Conservation (phyloP, 73 alveolate species). For the Halteria grandinella region DNA sequence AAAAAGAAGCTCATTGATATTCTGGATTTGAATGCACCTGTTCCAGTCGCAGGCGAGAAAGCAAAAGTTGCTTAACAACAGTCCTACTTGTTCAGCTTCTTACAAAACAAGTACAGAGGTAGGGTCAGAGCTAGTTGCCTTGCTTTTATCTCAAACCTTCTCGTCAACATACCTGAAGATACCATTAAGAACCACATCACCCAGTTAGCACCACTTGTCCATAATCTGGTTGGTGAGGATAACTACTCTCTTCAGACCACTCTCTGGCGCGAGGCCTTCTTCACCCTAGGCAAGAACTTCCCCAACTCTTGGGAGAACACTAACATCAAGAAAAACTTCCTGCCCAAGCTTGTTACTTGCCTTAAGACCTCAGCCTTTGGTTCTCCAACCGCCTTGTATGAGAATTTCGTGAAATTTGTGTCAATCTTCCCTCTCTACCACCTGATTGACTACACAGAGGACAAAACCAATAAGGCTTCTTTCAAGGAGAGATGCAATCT, state of each 20-base stretch:
- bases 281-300: conserved; percentile 25
- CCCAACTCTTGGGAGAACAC: conserved; percentile 48
- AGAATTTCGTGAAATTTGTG: conserved; percentile 49
- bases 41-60: not conserved
- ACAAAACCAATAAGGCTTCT: conserved; percentile 31
- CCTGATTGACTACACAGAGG: conserved; percentile 20
- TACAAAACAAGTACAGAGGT: conserved; percentile 45
- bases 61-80: not conserved
- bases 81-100: conserved; percentile 31
- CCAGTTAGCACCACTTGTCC: conserved; percentile 35
- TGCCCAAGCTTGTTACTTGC: conserved; percentile 56
- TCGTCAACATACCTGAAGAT: conserved; percentile 48
- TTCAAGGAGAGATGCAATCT: conserved; percentile 49
- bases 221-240: conserved; percentile 52
- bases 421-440: conserved; percentile 65
- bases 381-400: conserved; percentile 60
- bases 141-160: conserved; percentile 14
- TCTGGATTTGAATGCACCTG: not conserved
- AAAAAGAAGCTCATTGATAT: conserved; percentile 2
- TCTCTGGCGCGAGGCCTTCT: conserved; percentile 62
- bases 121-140: conserved; percentile 55
- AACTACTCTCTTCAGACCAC: conserved; percentile 55
- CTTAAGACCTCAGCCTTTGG: conserved; percentile 68
- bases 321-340: conserved; percentile 47
- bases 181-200: conserved; percentile 24